These are phyloP conservation scores for Lipomyces yarrowii DNA, from an alignment of 1,139 yeast genomes.

Conservation along the genomic window DNA sequence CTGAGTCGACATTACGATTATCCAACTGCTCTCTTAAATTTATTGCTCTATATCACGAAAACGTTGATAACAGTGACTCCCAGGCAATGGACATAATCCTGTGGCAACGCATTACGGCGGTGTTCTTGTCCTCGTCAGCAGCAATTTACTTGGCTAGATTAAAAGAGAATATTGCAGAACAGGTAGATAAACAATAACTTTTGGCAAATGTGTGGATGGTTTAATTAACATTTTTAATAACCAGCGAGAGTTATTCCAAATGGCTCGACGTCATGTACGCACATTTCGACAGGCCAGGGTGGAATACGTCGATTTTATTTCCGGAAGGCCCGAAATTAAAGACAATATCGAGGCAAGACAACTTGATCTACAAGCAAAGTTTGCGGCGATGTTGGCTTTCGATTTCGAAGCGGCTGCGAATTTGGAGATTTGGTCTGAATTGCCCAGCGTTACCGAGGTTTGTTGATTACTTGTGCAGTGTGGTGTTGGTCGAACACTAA, in stretches of 20 bases:
- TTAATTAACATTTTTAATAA: not conserved
- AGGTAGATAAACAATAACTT: not conserved
- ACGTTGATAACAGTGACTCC: not conserved
- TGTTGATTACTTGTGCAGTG: not conserved
- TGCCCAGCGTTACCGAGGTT: slow-evolving; percentile 12
- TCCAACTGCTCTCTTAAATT: slow-evolving; percentile 18
- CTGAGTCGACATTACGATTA: slow-evolving; percentile 17
- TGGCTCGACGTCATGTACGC: slow-evolving; percentile 8
- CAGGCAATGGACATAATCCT: not conserved
- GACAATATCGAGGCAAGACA: not conserved
- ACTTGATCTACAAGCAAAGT: slow-evolving; percentile 13
- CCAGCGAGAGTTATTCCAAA: slow-evolving; percentile 14
- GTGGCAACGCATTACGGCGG: slow-evolving; percentile 11
- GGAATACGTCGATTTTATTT: slow-evolving; percentile 7
- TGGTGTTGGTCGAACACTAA: not conserved
- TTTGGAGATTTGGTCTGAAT: slow-evolving; percentile 16
- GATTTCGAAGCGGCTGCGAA: slow-evolving; percentile 24
- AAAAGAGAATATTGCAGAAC: slow-evolving; percentile 7
- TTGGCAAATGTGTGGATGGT: not conserved
- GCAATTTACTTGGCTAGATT: slow-evolving; percentile 13
- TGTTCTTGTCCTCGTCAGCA: slow-evolving; percentile 15
- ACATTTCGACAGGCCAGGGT: slow-evolving; percentile 3
- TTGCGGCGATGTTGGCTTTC: slow-evolving; percentile 13
- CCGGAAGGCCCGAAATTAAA: not conserved
- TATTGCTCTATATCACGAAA: slow-evolving; percentile 12